Conservation (phyloP, 2,329 filamentous ascomycete genomes). For the Lachnellula cervina region DNA sequence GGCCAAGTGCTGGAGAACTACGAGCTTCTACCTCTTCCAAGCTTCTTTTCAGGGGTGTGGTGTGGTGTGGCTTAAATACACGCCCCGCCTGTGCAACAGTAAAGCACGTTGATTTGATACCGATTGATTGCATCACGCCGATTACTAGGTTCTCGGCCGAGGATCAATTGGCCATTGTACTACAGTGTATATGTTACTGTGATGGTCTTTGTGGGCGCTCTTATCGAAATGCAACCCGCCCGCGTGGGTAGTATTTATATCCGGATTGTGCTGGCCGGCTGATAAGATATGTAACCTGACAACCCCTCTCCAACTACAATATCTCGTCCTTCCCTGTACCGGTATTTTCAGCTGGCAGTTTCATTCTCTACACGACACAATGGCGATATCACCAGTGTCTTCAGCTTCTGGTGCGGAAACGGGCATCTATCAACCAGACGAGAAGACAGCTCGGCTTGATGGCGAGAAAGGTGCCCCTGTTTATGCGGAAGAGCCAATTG, state of each 20-base stretch:
- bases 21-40: no score
- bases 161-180: no score
- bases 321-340: not conserved
- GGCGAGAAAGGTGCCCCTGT: conserved; percentile 3
- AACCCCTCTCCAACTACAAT: not conserved
- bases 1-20: no score
- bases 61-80: no score
- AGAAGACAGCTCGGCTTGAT: not conserved
- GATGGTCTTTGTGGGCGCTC: not conserved
- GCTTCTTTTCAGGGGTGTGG: no score
- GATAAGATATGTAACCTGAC: not conserved
- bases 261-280: not conserved
- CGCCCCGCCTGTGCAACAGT: no score
- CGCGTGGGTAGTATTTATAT: not conserved
- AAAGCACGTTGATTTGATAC: no score
- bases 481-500: conserved; percentile 2
- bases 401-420: conserved; percentile 10
- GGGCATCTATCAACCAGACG: not conserved
- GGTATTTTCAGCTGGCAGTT: not conserved
- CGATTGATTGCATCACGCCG: no score
- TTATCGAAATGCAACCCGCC: not conserved
- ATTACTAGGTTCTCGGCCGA: no score
- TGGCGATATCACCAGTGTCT: conserved; percentile 14
- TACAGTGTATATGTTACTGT: not conserved
- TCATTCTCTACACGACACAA: not conserved